These are phyloP conservation scores for Ophiocordyceps camponoti-rufipedis DNA, from an alignment of 2,329 filamentous ascomycete species.

Conservation along the genomic window DNA sequence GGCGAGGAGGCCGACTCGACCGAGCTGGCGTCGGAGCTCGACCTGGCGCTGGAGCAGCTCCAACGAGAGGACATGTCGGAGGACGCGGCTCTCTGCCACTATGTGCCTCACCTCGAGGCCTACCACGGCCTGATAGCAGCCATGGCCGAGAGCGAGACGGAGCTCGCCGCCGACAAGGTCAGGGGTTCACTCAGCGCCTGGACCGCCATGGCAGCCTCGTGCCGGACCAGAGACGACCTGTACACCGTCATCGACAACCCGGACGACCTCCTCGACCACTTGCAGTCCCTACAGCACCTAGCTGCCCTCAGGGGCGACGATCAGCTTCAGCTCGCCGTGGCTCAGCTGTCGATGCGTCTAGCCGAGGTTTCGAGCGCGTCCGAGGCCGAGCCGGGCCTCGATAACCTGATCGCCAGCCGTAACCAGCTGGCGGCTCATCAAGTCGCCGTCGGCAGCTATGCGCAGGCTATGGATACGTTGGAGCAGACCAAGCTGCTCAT, in stretches of 20 bases:
- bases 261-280: constrained; percentile 26
- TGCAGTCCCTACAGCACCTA: constrained; percentile 32
- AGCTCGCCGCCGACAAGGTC: constrained; percentile 13
- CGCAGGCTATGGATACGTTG: constrained; percentile 33
- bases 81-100: constrained; percentile 24
- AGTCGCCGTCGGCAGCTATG: constrained; percentile 30
- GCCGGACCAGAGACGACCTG: constrained; percentile 21
- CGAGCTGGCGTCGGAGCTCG: constrained; percentile 20
- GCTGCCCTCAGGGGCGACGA: constrained; percentile 31
- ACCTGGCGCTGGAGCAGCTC: constrained; percentile 17
- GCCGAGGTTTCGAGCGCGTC: constrained; percentile 15
- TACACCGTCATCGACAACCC: constrained; percentile 29
- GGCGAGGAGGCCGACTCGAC: constrained; percentile 21
- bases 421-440: constrained; percentile 33
- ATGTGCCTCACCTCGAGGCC: constrained; percentile 28
- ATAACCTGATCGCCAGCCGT: constrained; percentile 25
- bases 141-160: constrained; percentile 18
- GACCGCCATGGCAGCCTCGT: constrained; percentile 21
- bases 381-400: constrained; percentile 12
- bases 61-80: constrained; percentile 20
- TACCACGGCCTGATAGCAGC: constrained; percentile 25
- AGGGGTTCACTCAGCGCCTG: constrained; percentile 22
- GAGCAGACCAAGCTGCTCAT: constrained; percentile 34
- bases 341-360: constrained; percentile 25
- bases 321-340: constrained; percentile 23